A percentile compares a stretch with the other conserved stretches of the same genome.
Evolutionary conservation across 495 filamentous ascomycete species (phyloP).

Genomic region (Penicillium manginii): DNA sequence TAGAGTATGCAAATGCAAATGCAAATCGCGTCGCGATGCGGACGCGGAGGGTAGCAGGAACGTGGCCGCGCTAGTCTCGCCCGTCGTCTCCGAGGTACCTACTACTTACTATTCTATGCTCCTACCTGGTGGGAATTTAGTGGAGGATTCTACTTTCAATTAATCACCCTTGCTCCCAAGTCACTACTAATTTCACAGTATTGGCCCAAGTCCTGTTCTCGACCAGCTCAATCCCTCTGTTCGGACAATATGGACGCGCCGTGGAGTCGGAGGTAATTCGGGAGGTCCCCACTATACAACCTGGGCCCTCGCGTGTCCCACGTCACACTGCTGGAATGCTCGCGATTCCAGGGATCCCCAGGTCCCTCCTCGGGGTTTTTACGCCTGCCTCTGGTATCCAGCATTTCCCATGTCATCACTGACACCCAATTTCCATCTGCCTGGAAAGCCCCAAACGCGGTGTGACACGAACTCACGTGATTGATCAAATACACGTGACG

Average conservation of each 20-base stretch:
- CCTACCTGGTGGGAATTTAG: neutral
- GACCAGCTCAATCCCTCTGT: conserved; percentile 1
- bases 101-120: conserved; percentile 14
- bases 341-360: conserved; percentile 20
- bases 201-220: neutral
- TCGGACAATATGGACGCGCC: conserved; percentile 13
- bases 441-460: conserved; percentile 17
- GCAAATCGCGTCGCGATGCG: conserved; percentile 49
- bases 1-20: conserved; percentile 12
- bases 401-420: conserved; percentile 8
- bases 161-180: neutral
- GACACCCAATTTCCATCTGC: neutral
- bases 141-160: neutral
- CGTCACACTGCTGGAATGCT: conserved; percentile 25
- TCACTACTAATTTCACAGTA: neutral
- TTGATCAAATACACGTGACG: neutral
- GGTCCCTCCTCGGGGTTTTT: neutral
- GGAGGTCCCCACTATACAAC: conserved; percentile 18
- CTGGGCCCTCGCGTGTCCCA: conserved; percentile 27
- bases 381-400: conserved; percentile 17
- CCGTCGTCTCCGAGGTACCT: conserved; percentile 24
- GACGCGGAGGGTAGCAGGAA: conserved; percentile 43
- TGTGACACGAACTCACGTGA: conserved; percentile 25
- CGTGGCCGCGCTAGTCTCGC: conserved; percentile 36
- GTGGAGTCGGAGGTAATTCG: conserved; percentile 22